Evolutionary conservation across 139 green algal genomes (phyloP).

Genomic region (Coelastrella sp.): DNA sequence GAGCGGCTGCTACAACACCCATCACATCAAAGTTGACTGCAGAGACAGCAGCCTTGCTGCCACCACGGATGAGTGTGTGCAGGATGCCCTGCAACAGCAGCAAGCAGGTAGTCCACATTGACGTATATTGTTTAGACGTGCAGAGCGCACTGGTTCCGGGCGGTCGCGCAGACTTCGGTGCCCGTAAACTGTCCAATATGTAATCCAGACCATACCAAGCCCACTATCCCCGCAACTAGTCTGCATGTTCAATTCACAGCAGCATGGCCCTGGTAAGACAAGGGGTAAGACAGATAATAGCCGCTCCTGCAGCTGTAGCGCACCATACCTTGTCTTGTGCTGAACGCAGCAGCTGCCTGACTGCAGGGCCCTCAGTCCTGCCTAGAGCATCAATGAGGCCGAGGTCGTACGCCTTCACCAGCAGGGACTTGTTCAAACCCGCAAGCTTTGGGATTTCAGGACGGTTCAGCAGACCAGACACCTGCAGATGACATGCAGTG

Average conservation of each 20-base stretch:
- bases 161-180: too few relatives aligned
- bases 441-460: conserved; percentile 43
- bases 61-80: conserved; percentile 5
- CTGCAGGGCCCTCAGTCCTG: not conserved
- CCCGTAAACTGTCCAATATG: too few relatives aligned
- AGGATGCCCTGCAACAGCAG: not conserved
- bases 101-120: too few relatives aligned
- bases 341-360: conserved; percentile 18
- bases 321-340: not conserved
- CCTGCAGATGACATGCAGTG: not conserved
- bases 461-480: conserved; percentile 43
- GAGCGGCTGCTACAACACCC: not conserved
- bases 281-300: too few relatives aligned
- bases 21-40: not conserved
- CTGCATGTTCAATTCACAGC: not conserved
- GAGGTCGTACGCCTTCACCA: conserved; percentile 48
- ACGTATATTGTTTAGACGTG: too few relatives aligned
- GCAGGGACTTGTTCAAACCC: conserved; percentile 27
- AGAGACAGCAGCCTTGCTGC: not conserved
- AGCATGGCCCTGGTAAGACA: not conserved
- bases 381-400: conserved; percentile 43
- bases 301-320: not conserved
- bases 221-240: too few relatives aligned
- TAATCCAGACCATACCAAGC: too few relatives aligned
- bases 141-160: too few relatives aligned